Evolutionary conservation across 306 rosid genomes (phyloP).

Genomic region (Quillaja saponaria): DNA sequence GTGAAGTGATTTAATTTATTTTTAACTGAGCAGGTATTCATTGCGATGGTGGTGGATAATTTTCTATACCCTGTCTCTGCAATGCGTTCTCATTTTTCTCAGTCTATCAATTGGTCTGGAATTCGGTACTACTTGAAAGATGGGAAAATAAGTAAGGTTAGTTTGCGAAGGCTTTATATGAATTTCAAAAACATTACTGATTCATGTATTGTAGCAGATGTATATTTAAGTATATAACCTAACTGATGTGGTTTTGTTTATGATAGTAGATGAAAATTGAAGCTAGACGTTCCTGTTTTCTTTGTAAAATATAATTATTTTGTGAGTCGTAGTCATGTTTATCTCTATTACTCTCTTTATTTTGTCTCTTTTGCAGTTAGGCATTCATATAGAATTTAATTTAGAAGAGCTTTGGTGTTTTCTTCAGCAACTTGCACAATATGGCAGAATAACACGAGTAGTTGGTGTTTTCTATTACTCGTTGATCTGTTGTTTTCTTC

Average conservation of each 20-base stretch:
- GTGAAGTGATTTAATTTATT: constrained; percentile 25
- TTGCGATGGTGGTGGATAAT: constrained; percentile 92
- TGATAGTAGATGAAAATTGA: background rate
- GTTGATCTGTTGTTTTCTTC: background rate
- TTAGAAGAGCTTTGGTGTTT: background rate
- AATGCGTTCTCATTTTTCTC: constrained; percentile 81
- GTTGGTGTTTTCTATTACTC: background rate
- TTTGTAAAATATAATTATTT: background rate
- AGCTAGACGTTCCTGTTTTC: background rate
- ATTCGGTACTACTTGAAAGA: constrained; percentile 77
- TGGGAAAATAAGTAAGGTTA: constrained; percentile 84
- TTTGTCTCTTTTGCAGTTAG: no score
- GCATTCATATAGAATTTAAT: no score
- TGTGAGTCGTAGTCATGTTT: background rate
- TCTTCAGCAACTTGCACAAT: background rate
- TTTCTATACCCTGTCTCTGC: constrained; percentile 88
- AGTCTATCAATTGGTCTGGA: constrained; percentile 97
- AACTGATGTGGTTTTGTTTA: background rate
- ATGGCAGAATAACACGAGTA: background rate
- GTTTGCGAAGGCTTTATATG: constrained; percentile 25
- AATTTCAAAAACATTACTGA: constrained; percentile 11
- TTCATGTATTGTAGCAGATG: constrained; percentile 5
- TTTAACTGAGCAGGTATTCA: constrained; percentile 68
- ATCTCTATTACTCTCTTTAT: no score
- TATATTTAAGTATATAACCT: no score